Conservation (phyloP, 164 flowering plant genomes). For the Hamamelis virginiana region DNA sequence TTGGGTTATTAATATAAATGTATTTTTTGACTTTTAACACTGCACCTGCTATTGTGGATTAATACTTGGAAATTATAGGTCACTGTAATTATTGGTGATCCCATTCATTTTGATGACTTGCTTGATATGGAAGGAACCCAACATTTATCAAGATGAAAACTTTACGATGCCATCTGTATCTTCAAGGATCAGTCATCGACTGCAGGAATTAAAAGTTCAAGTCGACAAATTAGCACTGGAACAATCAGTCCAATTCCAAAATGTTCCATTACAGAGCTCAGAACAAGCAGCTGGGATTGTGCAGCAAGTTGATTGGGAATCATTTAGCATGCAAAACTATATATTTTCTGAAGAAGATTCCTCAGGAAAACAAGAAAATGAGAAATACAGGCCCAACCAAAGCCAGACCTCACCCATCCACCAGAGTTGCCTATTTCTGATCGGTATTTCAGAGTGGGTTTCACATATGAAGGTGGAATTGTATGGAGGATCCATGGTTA, state of each 20-base stretch:
- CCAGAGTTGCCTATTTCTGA: conserved; percentile 28
- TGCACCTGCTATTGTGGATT: neutral
- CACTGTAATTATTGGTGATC: conserved; percentile 84
- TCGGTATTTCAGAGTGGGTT: conserved; percentile 23
- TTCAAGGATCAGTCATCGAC: conserved; percentile 58
- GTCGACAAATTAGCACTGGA: conserved; percentile 65
- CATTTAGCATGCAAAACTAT: conserved; percentile 57
- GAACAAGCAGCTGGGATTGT: conserved; percentile 52
- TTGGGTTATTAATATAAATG: neutral
- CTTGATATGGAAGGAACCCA: conserved; percentile 31
- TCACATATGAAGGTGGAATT: conserved; percentile 49
- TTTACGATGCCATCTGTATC: conserved; percentile 84
- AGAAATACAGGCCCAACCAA: conserved; percentile 17
- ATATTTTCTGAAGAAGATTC: conserved; percentile 23
- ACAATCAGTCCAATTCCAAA: conserved; percentile 30
- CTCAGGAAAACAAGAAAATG: conserved; percentile 10
- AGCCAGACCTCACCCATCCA: conserved; percentile 5
- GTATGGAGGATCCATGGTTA: conserved; percentile 59
- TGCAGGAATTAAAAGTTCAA: conserved; percentile 62
- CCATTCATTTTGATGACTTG: conserved; percentile 78
- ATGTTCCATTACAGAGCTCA: conserved; percentile 12
- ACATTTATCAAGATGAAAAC: conserved; percentile 46
- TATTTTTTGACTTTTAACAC: neutral
- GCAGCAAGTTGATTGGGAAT: conserved; percentile 88
- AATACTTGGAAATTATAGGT: conserved; percentile 44